Percentiles rank a stretch among this genome's conserved stretches.
These are phyloP conservation scores for Myxozyma mucilagina DNA, from an alignment of 805 yeast genomes.

Conservation along the genomic window DNA sequence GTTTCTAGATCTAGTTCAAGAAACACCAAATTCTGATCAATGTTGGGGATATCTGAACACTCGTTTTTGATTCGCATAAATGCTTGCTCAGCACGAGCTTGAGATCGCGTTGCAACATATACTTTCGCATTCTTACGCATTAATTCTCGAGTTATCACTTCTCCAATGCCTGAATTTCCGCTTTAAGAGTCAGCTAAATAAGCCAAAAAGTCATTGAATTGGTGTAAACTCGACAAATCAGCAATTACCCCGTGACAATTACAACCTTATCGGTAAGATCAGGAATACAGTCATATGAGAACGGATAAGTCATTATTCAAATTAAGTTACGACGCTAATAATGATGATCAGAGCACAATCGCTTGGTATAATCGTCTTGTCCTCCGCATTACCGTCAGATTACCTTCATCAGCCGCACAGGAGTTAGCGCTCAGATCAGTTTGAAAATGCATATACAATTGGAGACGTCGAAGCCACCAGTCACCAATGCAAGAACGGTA, in stretches of 20 bases:
- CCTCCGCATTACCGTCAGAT: no score
- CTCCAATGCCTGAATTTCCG: slow-evolving; percentile 30
- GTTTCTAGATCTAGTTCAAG: slow-evolving; percentile 27
- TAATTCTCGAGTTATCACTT: slow-evolving; percentile 25
- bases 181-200: slow-evolving; percentile 1
- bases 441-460: no score
- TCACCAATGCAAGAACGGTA: no score
- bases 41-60: background rate
- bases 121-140: slow-evolving; percentile 29
- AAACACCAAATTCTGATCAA: slow-evolving; percentile 15
- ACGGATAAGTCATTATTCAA: background rate
- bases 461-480: no score
- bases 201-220: background rate
- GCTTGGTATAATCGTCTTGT: no score
- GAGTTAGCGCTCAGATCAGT: no score
- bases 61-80: slow-evolving; percentile 22
- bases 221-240: background rate
- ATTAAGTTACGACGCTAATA: no score
- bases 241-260: slow-evolving; percentile 26
- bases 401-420: no score
- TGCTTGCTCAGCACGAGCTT: slow-evolving; percentile 18
- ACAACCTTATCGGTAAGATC: slow-evolving; percentile 25
- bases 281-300: slow-evolving; percentile 24
- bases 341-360: background rate
- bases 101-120: slow-evolving; percentile 24